Conservation (phyloP, 257 asterid genomes). For the Jasminum sambac region DNA sequence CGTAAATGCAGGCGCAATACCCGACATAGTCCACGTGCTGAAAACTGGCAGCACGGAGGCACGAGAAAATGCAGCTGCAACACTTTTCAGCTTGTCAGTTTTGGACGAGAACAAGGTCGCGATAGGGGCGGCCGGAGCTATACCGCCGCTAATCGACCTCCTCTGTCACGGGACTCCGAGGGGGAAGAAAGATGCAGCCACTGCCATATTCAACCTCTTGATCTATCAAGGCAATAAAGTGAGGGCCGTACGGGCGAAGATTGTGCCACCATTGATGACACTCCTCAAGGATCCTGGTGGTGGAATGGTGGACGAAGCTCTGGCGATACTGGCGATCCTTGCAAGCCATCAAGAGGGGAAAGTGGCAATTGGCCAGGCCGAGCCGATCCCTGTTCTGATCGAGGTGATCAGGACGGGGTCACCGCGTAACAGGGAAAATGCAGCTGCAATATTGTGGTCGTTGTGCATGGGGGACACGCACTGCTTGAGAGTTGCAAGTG, state of each 20-base stretch:
- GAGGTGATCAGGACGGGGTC: slow-evolving; percentile 85
- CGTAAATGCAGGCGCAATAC: slow-evolving; percentile 85
- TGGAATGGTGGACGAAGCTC: slow-evolving; percentile 95
- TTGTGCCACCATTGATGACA: slow-evolving; percentile 71
- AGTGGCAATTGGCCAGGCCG: slow-evolving; percentile 61
- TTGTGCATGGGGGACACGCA: slow-evolving; percentile 64
- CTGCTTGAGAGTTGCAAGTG: slow-evolving; percentile 51
- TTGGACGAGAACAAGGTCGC: slow-evolving; percentile 89
- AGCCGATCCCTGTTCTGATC: slow-evolving; percentile 61
- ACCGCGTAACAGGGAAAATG: slow-evolving; percentile 84
- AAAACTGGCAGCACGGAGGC: slow-evolving; percentile 84
- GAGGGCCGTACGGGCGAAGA: slow-evolving; percentile 82
- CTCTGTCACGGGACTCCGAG: slow-evolving; percentile 82
- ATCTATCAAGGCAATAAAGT: slow-evolving; percentile 91
- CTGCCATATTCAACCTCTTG: slow-evolving; percentile 88
- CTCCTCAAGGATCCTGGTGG: slow-evolving; percentile 82
- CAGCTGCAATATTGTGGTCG: slow-evolving; percentile 81
- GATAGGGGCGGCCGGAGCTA: slow-evolving; percentile 90
- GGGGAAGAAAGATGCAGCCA: slow-evolving; percentile 96
- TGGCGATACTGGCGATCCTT: slow-evolving; percentile 87
- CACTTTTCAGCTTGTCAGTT: slow-evolving; percentile 87
- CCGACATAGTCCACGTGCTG: slow-evolving; percentile 77
- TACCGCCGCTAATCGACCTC: slow-evolving; percentile 81
- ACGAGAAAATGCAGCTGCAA: slow-evolving; percentile 90
- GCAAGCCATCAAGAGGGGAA: slow-evolving; percentile 90